Base-by-base conservation (phyloP, 208 protist species). In the Borovskyia barvae region DNA sequence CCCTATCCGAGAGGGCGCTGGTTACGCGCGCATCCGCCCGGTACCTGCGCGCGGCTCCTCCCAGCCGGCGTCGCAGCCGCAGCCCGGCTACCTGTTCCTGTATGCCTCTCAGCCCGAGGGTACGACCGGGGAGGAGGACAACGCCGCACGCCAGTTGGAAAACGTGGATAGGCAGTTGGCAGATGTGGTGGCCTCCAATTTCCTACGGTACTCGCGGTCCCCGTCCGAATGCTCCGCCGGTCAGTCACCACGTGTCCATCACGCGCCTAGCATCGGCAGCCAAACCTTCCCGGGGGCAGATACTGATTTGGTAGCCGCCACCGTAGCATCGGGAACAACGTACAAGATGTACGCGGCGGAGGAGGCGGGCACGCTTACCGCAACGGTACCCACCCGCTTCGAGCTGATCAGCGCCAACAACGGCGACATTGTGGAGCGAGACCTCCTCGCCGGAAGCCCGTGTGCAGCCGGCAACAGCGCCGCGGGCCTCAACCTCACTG, bases 381-480 rank as follows among this genome's bases (percentile, higher is more conserved):
- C 36, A 17, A 56, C 58, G 14, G 46, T 46, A 5, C 41, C 49
- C 4, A 33, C 58, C 1, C 75, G 80, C 12, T 82, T 82, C 51
- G 54, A 62, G 1, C 57, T 86, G 54, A 45, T 50, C 2, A 80
- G 75, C 40, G 66, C 77, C 36, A 37, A 42, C 2, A 82, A 68
- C n/a, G 75, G 80, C n/a, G 80, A 86, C 39, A 33, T 82, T 9
- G 65, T 66, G 5, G 75, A 80, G 48, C 64, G 30, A 24, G 80
- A 82, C 37, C 66, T 43, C 1, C 45, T 69, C 3, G 52, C 47
- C 2, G 72, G 80, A 8, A 30, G 42, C 35, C 25, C 14, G 29
- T 75, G 80, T 60, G 79, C 71, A 68, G 32, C 78, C 19, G 33
- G 46, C 33, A 54, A 29, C 29, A 61, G 65, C 39, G 60, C 52